Percentiles rank a stretch among this genome's conserved stretches.
These are phyloP conservation scores for Gaultheria prostrata DNA, from an alignment of 148 eudicot species.

Conservation along the genomic window DNA sequence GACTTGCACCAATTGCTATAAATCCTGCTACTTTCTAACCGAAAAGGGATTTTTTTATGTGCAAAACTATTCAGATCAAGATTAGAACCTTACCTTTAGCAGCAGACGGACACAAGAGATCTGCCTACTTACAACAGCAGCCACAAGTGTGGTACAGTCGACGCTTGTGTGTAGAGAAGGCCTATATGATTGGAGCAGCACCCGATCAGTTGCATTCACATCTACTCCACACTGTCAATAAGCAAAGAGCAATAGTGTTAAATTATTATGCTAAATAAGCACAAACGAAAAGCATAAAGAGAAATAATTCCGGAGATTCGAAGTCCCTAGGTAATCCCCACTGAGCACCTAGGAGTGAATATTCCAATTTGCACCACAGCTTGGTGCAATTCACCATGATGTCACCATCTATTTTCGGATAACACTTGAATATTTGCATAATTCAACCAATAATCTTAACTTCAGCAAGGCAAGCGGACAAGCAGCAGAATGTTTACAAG, in stretches of 20 bases:
- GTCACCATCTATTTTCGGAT: background rate
- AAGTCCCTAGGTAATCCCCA: background rate
- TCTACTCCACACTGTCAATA: conserved; percentile 76
- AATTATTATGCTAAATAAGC: background rate
- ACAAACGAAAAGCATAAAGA: background rate
- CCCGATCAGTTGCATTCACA: conserved; percentile 57
- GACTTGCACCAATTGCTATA: background rate
- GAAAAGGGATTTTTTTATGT: background rate
- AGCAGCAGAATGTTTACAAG: background rate
- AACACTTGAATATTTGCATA: background rate
- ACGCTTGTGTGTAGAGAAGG: conserved; percentile 73
- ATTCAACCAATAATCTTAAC: conserved; percentile 9
- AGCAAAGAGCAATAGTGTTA: background rate
- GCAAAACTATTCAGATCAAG: background rate
- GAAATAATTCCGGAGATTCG: background rate
- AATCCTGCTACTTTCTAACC: background rate
- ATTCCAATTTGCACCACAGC: background rate
- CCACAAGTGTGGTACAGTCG: conserved; percentile 74
- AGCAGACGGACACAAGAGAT: conserved; percentile 63
- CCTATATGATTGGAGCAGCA: conserved; percentile 71
- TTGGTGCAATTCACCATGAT: background rate
- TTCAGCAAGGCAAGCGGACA: conserved; percentile 2
- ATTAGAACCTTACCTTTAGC: conserved; percentile 54
- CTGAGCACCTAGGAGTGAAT: background rate
- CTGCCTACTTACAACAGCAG: conserved; percentile 84